Conservation (phyloP, 257 asterid species). For the Penstemon eatonii region DNA sequence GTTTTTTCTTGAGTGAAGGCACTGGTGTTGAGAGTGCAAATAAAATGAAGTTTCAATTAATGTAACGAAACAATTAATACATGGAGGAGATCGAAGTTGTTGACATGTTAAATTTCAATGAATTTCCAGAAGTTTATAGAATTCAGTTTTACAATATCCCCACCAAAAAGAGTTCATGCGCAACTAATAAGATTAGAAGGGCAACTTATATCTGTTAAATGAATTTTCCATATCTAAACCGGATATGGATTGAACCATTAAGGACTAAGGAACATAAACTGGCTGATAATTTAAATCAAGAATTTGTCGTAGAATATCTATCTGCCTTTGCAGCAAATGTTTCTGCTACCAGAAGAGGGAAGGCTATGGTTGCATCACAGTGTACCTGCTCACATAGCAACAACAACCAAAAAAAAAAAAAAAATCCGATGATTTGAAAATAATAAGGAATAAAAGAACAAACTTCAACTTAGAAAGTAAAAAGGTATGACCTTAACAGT, state of each 20-base stretch:
- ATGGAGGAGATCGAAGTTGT: no score
- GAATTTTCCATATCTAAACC: background rate
- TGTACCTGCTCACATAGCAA: constrained; percentile 58
- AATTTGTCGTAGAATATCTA: constrained; percentile 22
- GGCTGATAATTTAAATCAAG: constrained; percentile 19
- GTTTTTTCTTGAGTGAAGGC: background rate
- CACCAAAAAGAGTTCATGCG: no score
- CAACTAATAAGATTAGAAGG: no score
- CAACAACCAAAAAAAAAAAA: background rate
- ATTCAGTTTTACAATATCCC: no score
- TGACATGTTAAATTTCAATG: no score
- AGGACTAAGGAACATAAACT: no score
- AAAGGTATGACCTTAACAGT: constrained; percentile 67
- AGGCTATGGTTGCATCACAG: constrained; percentile 91
- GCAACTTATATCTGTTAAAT: background rate
- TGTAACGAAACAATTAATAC: background rate
- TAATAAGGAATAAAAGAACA: background rate
- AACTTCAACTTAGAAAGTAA: background rate
- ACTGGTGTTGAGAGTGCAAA: background rate
- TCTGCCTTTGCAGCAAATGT: constrained; percentile 64
- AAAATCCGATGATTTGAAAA: background rate
- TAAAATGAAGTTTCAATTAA: background rate
- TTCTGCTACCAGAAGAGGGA: constrained; percentile 84
- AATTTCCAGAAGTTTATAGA: no score
- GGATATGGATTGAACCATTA: no score